Conservation (phyloP, 106 monocot species). For the Acanthochlamys bracteata region DNA sequence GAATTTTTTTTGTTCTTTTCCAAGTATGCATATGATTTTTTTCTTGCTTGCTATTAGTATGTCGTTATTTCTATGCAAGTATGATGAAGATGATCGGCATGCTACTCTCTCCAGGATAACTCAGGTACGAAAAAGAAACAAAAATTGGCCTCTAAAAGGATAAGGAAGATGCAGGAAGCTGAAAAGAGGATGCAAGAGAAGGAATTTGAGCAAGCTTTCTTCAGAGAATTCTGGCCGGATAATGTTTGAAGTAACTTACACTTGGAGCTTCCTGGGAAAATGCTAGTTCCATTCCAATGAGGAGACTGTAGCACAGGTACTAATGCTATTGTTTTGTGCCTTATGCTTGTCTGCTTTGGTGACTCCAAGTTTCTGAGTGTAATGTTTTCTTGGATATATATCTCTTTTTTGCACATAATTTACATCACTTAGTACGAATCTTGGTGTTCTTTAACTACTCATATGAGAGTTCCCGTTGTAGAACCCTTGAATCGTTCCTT, state of each 20-base stretch:
- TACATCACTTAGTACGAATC: too few species aligned
- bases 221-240: conserved; percentile 96
- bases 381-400: too few species aligned
- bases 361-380: too few species aligned
- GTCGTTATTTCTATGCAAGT: not conserved
- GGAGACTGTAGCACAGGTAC: conserved; percentile 12
- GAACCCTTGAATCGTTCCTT: too few species aligned
- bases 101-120: conserved; percentile 7
- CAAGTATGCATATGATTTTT: not conserved
- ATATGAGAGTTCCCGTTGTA: too few species aligned
- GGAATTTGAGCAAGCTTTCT: conserved; percentile 84
- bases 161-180: conserved; percentile 67
- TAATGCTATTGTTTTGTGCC: not conserved
- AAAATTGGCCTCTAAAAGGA: conserved; percentile 57
- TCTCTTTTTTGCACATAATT: too few species aligned
- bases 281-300: not conserved
- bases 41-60: not conserved
- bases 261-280: not conserved
- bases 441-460: too few species aligned
- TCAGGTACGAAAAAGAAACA: conserved; percentile 38
- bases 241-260: conserved; percentile 45
- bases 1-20: not conserved
- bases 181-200: conserved; percentile 64
- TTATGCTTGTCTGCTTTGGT: not conserved
- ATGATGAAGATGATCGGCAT: not conserved